Base-by-base conservation (phyloP, 148 eudicot species). In the Heliosperma pusillum region DNA sequence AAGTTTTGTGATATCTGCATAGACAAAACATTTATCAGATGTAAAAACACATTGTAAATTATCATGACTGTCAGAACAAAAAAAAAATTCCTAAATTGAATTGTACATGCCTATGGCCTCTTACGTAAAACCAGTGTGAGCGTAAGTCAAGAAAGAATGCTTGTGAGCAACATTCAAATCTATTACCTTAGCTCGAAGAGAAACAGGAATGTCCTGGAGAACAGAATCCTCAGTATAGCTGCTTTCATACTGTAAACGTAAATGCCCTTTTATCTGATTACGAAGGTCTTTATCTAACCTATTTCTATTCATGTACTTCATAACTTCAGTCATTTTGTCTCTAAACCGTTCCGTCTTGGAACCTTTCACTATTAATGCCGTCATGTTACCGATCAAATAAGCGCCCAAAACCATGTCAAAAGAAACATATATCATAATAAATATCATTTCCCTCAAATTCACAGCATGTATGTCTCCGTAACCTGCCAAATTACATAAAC, bases 381-480 rank as follows among this genome's bases (percentile, higher is more conserved):
- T 90, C 84, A 88, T 88, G 77, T 88, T 90, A 83, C 91, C 94
- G 44, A 90, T 83, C 76, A 90, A 74, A 74, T 90, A 90, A 71
- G 94, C 94, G 77, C 91, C 88, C 78, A 90, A 60, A 74, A 90
- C 75, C 94, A 90, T 90, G 73, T 90, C 91, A 77, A 90, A 90
- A 1, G 94, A 88, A 62, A 90, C 90, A 74, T 88, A 90, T 60
- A 90, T 78, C 94, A 90, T 90, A 42, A 90, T 59, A 22, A 90
- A 90, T 77, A 90, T 90, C 94, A 88, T 88, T 83, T 90, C 91
- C 84, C 89, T 85, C 83, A 83, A 0, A 81, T 90, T 90, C 10
- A 90, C 91, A 42, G 94, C 94, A 83, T 90, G 94, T 69, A 90
- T 85, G 74, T 90, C 94, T 10, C 94, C 94, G 71, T 90, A 88